Evolutionary conservation across 805 yeast species (phyloP), one percentile per base, ranked within the genome.

Genomic region (Candida ovalis): DNA sequence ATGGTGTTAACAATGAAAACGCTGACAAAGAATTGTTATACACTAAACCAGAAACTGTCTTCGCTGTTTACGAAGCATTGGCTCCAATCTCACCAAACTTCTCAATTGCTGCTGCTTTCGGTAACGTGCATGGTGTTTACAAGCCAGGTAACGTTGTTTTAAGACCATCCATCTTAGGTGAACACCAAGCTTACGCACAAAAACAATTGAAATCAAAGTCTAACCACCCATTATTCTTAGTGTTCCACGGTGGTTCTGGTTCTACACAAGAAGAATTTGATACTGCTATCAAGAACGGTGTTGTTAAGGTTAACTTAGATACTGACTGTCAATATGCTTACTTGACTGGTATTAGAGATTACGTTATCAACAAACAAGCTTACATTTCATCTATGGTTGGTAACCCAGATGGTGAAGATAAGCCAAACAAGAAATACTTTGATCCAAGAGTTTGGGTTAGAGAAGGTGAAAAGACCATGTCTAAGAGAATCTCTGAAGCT

Each of bases 381-480:
- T 94, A 94, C 85, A 72, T 94, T 63, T 62, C 80, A 77, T 56
- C 86, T 49, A 87, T 75, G 75, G 97, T 94, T 66, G 99, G 99
- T 77, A 94, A 94, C 95, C 99, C 99, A 77, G 97, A 92, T 21
- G 99, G 98, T 74, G 92, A 78, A 49, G 98, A 94, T 77, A 88
- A 89, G 82, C 99, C 99, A 78, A 94, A 94, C 92, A 94, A 94
- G 91, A 94, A 94, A 81, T 90, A 77, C 89, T 94, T 89, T 71
- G 99, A 94, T 79, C 99, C 99, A 78, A 92, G 99, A 85, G 98
- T 91, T 75, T 94, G 99, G 99, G 97, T 94, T 61, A 91, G 98
- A 83, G 98, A 92, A 79, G 98, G 99, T 82, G 99, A 94, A 82
- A 90, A 90, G 90, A 90, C 97, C 69, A 92, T 94, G 97, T 61